phyloP scores from a whole-genome alignment of 805 yeast species.

The Wickerhamomyces bisporus region DNA sequence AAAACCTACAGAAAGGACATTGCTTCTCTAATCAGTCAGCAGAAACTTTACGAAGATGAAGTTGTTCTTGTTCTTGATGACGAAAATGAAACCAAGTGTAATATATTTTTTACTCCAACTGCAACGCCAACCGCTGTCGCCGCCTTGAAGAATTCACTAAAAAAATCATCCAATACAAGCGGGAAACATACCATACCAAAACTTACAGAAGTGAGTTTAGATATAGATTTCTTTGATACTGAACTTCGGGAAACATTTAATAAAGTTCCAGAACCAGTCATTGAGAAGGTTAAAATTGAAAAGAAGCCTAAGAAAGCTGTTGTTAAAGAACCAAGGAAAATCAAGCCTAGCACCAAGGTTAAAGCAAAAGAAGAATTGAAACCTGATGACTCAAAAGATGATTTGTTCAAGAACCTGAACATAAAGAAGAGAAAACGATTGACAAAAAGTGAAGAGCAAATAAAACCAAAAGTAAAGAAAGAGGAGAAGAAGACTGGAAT shows the following conservation, averaged over 20 bases:
- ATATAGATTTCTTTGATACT: conserved; percentile 23
- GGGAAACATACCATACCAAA: neutral
- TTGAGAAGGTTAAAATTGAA: too few relatives aligned
- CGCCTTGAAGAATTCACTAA: conserved; percentile 4
- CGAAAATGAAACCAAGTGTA: conserved; percentile 13
- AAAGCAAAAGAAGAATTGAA: neutral
- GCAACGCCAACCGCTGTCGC: conserved; percentile 19
- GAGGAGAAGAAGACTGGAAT: too few relatives aligned
- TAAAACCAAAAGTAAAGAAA: neutral
- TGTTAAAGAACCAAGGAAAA: neutral
- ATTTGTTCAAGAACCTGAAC: neutral
- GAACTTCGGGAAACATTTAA: conserved; percentile 18
- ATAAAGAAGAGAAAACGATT: neutral
- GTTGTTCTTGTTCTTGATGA: conserved; percentile 20
- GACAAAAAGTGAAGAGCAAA: too few relatives aligned
- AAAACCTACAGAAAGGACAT: conserved; percentile 48
- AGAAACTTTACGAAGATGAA: conserved; percentile 22
- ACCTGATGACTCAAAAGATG: neutral
- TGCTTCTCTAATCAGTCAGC: conserved; percentile 27
- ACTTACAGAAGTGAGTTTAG: conserved; percentile 15
- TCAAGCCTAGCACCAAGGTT: neutral
- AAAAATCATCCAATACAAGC: neutral
- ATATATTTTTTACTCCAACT: conserved; percentile 24
- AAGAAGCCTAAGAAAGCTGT: too few relatives aligned
- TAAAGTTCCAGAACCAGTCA: conserved; percentile 1